Evolutionary conservation across 2,329 filamentous ascomycete species (phyloP), one percentile per base, ranked within the genome.

Genomic region (Chrysoporthe deuterocubensis): DNA sequence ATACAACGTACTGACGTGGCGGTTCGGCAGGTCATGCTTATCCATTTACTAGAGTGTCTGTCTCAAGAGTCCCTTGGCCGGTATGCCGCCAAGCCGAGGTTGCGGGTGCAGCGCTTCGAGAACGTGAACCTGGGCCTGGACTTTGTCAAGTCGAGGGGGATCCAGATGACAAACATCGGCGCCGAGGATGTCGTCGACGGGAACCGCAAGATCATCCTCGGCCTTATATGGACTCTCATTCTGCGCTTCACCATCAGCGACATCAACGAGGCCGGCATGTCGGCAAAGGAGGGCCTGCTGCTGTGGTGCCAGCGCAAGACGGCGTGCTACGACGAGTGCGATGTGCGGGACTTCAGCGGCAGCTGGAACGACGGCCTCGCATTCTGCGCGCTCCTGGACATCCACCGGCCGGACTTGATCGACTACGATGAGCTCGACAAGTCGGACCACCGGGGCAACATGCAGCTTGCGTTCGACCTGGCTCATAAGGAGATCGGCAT

Each of bases 221-320:
- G 96, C 42, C 84, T 99, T 74, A 97, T 99, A 80, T 99, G 96
- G 96, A 99, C 94, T 6, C 85, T 99, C 71, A 99, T 99, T 90
- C 84, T 97, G 72, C 88, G 96, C 62, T 99, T 99, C 79, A 99
- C 96, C 73, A 99, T 99, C 78, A 97, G 91, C 78, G 96, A 99
- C 80, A 99, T 99, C 83, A 98, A 96, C 78, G 92, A 95, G 79
- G 96, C 97, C 84, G 96, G 96, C 72, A 91, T 98, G 89, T 97
- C 95, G 64, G 96, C 96, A 68, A 97, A 98, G 80, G 96, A 98
- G 78, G 96, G 96, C 71, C 82, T 99, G 74, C 81, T 99, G 67
- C 82, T 99, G 34, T 99, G 96, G 96, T 99, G 96, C 83, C 95
- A 99, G 81, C 87, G 96, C 74, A 99, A 99, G 83, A 99, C 96